Conservation (phyloP, 2,329 filamentous ascomycete species). For the Nemania sp. region DNA sequence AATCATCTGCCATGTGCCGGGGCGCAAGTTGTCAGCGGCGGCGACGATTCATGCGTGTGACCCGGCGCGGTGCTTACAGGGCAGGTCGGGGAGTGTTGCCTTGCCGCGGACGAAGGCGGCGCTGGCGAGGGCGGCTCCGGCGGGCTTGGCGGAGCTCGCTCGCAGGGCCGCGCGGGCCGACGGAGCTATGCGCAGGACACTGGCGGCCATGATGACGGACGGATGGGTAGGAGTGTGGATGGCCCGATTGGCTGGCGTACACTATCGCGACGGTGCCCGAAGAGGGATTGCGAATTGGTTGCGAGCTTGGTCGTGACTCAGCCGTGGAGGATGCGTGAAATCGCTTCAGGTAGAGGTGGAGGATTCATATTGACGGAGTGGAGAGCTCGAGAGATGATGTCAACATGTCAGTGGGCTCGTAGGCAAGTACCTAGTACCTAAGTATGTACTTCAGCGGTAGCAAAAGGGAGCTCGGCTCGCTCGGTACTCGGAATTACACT, state of each 20-base stretch:
- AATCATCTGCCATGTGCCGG: constrained; percentile 71
- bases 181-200: constrained; percentile 73
- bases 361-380: too few species aligned
- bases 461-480: too few species aligned
- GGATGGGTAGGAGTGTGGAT: background rate
- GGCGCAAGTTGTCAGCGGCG: background rate
- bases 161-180: constrained; percentile 73
- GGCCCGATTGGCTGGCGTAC: background rate
- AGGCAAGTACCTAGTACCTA: too few species aligned
- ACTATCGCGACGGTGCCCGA: background rate
- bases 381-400: too few species aligned
- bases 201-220: constrained; percentile 66
- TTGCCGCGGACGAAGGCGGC: constrained; percentile 83
- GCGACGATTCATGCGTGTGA: background rate
- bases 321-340: too few species aligned
- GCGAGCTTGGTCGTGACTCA: too few species aligned
- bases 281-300: too few species aligned
- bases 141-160: constrained; percentile 61
- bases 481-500: too few species aligned
- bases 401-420: too few species aligned
- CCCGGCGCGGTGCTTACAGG: constrained; percentile 58
- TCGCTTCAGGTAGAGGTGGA: too few species aligned
- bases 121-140: constrained; percentile 67
- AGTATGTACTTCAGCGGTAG: too few species aligned
- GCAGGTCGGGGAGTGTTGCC: constrained; percentile 88